Conservation (phyloP, 2,329 filamentous ascomycete species). For the Epicoccum sorghinum region DNA sequence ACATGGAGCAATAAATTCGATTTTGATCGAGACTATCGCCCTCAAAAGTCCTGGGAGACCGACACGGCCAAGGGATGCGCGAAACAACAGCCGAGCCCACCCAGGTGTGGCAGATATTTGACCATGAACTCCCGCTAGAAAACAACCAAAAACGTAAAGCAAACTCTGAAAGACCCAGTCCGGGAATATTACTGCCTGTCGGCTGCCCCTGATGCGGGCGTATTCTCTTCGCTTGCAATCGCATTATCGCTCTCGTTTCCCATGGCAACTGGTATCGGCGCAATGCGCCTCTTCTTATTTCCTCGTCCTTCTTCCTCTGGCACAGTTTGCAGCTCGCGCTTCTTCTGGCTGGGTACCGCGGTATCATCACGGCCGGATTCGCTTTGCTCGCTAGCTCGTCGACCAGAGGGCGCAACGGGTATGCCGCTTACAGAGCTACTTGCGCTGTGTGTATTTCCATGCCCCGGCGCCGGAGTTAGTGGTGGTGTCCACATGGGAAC, state of each 20-base stretch:
- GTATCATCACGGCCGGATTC: conserved; percentile 46
- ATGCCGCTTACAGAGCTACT: conserved; percentile 60
- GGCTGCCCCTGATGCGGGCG: conserved; percentile 13
- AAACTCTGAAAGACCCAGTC: not conserved
- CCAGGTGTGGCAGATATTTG: not conserved
- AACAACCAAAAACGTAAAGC: not conserved
- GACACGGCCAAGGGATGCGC: not conserved
- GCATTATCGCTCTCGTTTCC: conserved; percentile 32
- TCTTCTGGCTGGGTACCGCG: conserved; percentile 29
- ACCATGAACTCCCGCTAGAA: conserved; percentile 13
- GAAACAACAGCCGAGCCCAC: conserved; percentile 1
- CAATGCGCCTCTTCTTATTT: conserved; percentile 54
- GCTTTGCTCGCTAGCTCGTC: conserved; percentile 42
- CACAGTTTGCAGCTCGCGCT: conserved; percentile 47
- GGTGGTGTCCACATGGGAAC: conserved; percentile 84
- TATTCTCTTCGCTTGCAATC: conserved; percentile 41
- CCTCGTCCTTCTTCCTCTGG: conserved; percentile 46
- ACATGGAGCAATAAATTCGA: not conserved
- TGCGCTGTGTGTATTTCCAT: conserved; percentile 57
- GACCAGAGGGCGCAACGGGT: conserved; percentile 33
- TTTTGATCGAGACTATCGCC: not conserved
- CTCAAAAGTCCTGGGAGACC: not conserved
- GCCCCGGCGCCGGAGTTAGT: conserved; percentile 71
- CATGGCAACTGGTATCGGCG: conserved; percentile 51
- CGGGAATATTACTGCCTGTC: not conserved